These are phyloP conservation scores for Sclerotinia borealis DNA, from an alignment of 2,329 filamentous ascomycete genomes.

Conservation along the genomic window DNA sequence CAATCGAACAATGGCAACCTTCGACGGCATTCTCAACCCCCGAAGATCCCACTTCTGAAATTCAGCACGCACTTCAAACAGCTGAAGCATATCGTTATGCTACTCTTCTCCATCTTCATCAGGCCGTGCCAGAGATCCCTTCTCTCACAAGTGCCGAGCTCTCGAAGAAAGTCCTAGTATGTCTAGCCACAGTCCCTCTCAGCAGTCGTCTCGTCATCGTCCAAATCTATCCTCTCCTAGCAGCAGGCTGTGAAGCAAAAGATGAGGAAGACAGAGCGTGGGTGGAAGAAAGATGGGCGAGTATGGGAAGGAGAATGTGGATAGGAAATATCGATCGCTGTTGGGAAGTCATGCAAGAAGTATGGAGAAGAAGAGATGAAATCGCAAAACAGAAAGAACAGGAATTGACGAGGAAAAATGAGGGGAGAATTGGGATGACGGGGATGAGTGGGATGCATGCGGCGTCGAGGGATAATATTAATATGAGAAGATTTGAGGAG, in stretches of 20 bases:
- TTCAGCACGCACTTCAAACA: conserved; percentile 59
- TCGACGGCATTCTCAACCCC: conserved; percentile 48
- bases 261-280: conserved; percentile 55
- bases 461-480: conserved; percentile 16
- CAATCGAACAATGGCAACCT: conserved; percentile 54
- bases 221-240: conserved; percentile 64
- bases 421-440: conserved; percentile 15
- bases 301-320: conserved; percentile 55
- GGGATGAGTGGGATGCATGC: neutral
- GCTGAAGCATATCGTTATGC: conserved; percentile 63
- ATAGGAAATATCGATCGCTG: conserved; percentile 64
- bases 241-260: conserved; percentile 58
- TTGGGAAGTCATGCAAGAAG: conserved; percentile 57
- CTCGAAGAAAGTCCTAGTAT: conserved; percentile 54
- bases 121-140: conserved; percentile 62
- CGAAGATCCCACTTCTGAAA: conserved; percentile 56
- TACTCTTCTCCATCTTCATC: conserved; percentile 59
- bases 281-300: conserved; percentile 56
- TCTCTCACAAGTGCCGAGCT: conserved; percentile 50
- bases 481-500: conserved; percentile 30
- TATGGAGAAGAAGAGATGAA: conserved; percentile 58
- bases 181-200: conserved; percentile 57
- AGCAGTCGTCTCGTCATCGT: conserved; percentile 59
- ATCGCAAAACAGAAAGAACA: conserved; percentile 27
- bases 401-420: conserved; percentile 17